These are phyloP conservation scores for Talaromyces sp. DNA, from an alignment of 2,329 filamentous ascomycete genomes.

Conservation along the genomic window DNA sequence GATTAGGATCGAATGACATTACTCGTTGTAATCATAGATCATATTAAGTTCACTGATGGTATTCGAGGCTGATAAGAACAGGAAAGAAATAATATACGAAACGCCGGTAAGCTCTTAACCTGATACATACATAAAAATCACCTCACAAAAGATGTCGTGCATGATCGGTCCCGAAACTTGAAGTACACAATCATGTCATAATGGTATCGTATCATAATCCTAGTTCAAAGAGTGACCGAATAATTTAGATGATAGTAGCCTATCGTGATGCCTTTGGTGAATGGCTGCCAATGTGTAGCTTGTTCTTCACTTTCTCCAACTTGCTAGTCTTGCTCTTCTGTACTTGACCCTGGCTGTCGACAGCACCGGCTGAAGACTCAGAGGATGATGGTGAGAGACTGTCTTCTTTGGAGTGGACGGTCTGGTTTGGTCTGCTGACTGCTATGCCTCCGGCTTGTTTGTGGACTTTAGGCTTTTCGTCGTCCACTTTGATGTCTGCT, in stretches of 20 bases:
- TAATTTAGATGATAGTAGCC: not conserved
- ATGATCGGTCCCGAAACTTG: not conserved
- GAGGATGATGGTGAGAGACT: slow-evolving; percentile 12
- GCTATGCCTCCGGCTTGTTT: not conserved
- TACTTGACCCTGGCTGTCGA: not conserved
- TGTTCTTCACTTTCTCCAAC: slow-evolving; percentile 31
- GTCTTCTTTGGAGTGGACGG: not conserved
- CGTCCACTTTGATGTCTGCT: not conserved
- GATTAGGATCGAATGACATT: not conserved
- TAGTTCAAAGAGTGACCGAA: not conserved
- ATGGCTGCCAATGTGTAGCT: slow-evolving; percentile 31
- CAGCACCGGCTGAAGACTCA: not conserved
- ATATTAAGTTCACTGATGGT: not conserved
- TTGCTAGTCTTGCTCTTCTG: slow-evolving; percentile 13
- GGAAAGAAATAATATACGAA: not conserved
- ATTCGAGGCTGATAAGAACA: not conserved
- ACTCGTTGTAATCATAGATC: not conserved
- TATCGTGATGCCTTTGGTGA: slow-evolving; percentile 10
- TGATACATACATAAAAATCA: not conserved
- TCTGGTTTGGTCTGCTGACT: not conserved
- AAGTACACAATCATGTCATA: not conserved
- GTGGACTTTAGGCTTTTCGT: not conserved
- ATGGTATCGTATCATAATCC: not conserved
- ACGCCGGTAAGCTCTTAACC: not conserved
- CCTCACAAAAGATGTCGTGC: not conserved